Evolutionary conservation across 345 rosid genomes (phyloP), one percentile per base, ranked within the genome.

Genomic region (Salix arbutifolia): DNA sequence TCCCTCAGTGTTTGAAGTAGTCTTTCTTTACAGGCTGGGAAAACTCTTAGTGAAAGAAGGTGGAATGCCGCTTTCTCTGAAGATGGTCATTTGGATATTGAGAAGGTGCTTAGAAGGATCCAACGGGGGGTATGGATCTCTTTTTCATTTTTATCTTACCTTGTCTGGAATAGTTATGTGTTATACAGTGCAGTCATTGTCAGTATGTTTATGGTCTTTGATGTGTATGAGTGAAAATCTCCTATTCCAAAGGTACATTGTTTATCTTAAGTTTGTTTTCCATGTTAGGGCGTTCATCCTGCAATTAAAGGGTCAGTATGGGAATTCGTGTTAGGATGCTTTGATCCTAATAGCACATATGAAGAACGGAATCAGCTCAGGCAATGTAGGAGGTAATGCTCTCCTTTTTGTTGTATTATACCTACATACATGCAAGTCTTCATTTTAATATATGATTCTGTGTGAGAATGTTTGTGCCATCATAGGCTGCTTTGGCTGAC

Each of bases 301-400:
- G 86, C 94, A n/a, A 87, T 96, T 83, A 93, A 90, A 86, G 97
- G 94, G 60, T 81, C 80, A 64, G 98, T 91, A 44, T 96, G 97
- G 98, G 99, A 96, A 89, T 93, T 93, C 84, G 72, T 96, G 81
- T 80, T 96, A 81, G 99, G 99, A 52, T 93, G 98, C 80, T 96
- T 81, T 76, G 97, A 93, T 90, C 99, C 99, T 33, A 89, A 88
- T 86, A 95, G 97, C 83, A 91, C 89, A 52, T 87, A 85, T 69
- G 92, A 93, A 46, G 92, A 93, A 76, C 83, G 96, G 81, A 87
- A 80, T 85, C 85, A 81, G 71, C 82, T 91, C 66, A 85, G 96
- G 86, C 86, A 83, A 74, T 72, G 50, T 0, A 86, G 98, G 83
- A 91, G 98, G 99, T 93, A 89, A 73, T 69, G 53, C 46, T 62